These are phyloP conservation scores for Aphanocladium album DNA, from an alignment of 2,329 filamentous ascomycete genomes.

Conservation along the genomic window DNA sequence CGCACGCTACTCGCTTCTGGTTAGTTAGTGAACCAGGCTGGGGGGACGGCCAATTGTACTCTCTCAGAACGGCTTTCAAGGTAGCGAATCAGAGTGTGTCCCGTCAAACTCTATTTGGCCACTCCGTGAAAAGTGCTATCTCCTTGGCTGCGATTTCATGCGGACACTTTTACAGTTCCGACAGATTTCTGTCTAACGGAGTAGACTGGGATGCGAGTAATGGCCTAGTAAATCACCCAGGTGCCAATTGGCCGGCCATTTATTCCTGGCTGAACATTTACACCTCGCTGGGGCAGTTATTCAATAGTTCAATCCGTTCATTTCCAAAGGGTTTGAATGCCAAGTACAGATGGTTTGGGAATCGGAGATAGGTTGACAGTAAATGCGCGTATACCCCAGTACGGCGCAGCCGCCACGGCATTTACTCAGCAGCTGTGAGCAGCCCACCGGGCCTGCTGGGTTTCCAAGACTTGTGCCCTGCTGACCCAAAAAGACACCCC, in stretches of 20 bases:
- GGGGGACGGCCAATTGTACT: background rate
- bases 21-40: background rate
- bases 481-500: too few species aligned
- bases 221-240: background rate
- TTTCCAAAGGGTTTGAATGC: background rate
- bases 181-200: background rate
- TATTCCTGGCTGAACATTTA: too few species aligned
- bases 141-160: background rate
- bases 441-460: background rate
- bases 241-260: background rate
- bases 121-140: background rate
- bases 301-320: too few species aligned
- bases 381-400: background rate
- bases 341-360: background rate
- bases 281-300: too few species aligned
- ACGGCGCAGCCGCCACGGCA: background rate
- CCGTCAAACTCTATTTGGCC: conserved; percentile 7
- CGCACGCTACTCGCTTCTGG: background rate
- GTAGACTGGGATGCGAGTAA: background rate
- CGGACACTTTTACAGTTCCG: background rate
- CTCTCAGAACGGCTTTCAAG: background rate
- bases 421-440: background rate
- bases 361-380: too few species aligned
- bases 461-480: too few species aligned
- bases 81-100: background rate